Conservation (phyloP, 2,329 filamentous ascomycete species). For the Monosporascus ibericus region DNA sequence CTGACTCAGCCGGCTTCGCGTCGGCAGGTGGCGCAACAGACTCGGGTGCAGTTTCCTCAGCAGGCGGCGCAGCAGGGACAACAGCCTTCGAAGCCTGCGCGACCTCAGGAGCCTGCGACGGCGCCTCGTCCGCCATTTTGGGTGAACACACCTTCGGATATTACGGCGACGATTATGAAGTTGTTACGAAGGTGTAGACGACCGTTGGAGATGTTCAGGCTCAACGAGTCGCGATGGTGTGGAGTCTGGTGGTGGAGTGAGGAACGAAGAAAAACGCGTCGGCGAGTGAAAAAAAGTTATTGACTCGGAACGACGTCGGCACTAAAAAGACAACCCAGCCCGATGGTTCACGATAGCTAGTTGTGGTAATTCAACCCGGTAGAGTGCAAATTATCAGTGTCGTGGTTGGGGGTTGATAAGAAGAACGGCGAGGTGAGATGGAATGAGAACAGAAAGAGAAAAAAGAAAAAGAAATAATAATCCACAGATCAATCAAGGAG, state of each 20-base stretch:
- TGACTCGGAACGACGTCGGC: not conserved
- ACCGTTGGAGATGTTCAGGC: not conserved
- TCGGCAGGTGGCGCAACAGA: slow-evolving; percentile 10
- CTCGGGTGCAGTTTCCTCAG: not conserved
- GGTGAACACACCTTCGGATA: not conserved
- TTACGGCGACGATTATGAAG: not conserved
- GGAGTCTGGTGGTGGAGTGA: not conserved
- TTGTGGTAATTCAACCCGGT: not conserved
- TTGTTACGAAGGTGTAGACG: not conserved
- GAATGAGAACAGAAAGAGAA: slow-evolving; percentile 5
- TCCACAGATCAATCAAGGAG: slow-evolving; percentile 8
- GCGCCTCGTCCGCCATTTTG: slow-evolving; percentile 24
- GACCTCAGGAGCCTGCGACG: slow-evolving; percentile 12
- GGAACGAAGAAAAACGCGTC: not conserved
- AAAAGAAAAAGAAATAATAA: slow-evolving; percentile 9
- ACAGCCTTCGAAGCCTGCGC: slow-evolving; percentile 1
- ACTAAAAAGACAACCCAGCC: not conserved
- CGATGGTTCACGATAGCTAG: not conserved
- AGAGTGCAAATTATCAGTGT: not conserved
- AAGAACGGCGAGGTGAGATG: not conserved
- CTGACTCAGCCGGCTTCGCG: slow-evolving; percentile 17
- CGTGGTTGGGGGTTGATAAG: not conserved
- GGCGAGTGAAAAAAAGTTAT: not conserved
- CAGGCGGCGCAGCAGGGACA: slow-evolving; percentile 4
- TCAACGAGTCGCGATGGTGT: not conserved